These are phyloP conservation scores for Jacaranda mimosifolia DNA, from an alignment of 257 asterid species.

Conservation along the genomic window DNA sequence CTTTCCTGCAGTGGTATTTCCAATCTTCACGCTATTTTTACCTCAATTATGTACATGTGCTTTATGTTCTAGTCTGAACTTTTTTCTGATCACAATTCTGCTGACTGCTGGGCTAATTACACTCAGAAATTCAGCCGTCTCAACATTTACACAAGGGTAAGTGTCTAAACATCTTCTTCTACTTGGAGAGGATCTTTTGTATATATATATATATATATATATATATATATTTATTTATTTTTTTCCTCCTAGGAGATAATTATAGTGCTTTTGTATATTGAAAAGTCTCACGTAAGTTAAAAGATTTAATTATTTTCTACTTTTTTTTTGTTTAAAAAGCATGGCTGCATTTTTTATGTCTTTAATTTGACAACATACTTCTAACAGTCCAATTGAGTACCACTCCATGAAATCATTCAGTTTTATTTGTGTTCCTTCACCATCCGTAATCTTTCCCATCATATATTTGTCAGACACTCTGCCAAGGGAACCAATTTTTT, in stretches of 20 bases:
- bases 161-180: conserved; percentile 36
- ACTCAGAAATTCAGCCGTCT: conserved; percentile 71
- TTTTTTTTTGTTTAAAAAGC: too few relatives aligned
- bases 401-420: too few relatives aligned
- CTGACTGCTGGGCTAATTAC: conserved; percentile 55
- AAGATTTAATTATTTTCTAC: not conserved
- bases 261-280: conserved; percentile 1
- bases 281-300: not conserved
- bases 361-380: not conserved
- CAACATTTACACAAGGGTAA: conserved; percentile 86
- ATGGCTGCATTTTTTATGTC: conserved; percentile 1
- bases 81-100: conserved; percentile 65
- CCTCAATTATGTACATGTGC: conserved; percentile 73
- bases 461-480: too few relatives aligned
- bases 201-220: too few relatives aligned
- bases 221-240: too few relatives aligned
- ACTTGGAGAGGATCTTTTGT: conserved; percentile 3
- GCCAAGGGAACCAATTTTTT: not conserved
- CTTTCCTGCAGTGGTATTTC: conserved; percentile 82
- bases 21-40: conserved; percentile 88
- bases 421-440: too few relatives aligned
- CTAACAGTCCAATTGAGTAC: not conserved
- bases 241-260: not conserved
- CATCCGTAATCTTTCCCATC: too few relatives aligned
- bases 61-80: conserved; percentile 89